Conservation (phyloP, 768 basidiomycete species). For the Tricholoma hemisulphureum region DNA sequence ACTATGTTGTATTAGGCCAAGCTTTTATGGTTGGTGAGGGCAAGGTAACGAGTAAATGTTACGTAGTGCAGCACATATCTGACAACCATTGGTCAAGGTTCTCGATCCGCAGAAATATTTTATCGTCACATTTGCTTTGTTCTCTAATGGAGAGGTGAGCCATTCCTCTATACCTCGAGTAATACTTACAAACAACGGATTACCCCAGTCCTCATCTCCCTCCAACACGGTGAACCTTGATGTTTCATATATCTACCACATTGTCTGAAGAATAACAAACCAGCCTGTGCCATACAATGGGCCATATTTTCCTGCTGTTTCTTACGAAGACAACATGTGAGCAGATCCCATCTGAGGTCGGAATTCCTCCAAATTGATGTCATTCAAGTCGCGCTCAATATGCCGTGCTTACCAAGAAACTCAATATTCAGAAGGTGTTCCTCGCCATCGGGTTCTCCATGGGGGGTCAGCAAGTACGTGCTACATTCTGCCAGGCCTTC, state of each 20-base stretch:
- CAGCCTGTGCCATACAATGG: conserved; percentile 57
- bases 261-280: too few species aligned
- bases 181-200: conserved; percentile 3
- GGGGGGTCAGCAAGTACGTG: conserved; percentile 50
- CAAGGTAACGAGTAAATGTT: conserved; percentile 47
- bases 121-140: conserved; percentile 55
- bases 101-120: conserved; percentile 54
- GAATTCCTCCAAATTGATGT: neutral
- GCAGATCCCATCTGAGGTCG: conserved; percentile 4
- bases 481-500: neutral
- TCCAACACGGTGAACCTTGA: conserved; percentile 49
- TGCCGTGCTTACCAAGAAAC: conserved; percentile 46
- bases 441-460: conserved; percentile 58
- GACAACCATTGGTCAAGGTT: conserved; percentile 31
- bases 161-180: too few species aligned
- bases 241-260: too few species aligned
- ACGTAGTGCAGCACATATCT: neutral
- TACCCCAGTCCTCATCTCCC: conserved; percentile 53
- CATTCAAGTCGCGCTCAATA: conserved; percentile 54
- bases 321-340: conserved; percentile 60
- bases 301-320: conserved; percentile 55
- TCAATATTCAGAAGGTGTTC: conserved; percentile 44
- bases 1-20: conserved; percentile 34
- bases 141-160: conserved; percentile 57
- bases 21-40: conserved; percentile 47